Base-by-base conservation (phyloP, 805 yeast genomes). In the Candida maris region DNA sequence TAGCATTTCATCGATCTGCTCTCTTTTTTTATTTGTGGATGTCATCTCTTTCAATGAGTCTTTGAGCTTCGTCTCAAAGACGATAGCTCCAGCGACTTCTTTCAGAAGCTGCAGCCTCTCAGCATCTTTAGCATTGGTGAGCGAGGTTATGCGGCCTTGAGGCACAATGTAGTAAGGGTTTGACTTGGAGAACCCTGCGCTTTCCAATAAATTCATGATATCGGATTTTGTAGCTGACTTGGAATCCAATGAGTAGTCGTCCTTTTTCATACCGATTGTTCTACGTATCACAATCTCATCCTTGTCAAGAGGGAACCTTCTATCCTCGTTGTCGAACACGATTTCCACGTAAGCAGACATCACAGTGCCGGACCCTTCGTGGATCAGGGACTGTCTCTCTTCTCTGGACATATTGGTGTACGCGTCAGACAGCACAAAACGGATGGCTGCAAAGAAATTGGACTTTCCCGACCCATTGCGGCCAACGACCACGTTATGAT, bases 101-200 rank as follows among this genome's bases (percentile, higher is more conserved):
- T 91, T 88, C 48, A 93, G 65, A 26, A 89, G 64, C 23, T 75
- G 71, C 34, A 91, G 67, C 42, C 97, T 74, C 54, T 89, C 96
- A 3, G 75, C 54, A 54, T 88, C 96, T 49, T 85, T 85, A 0
- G 96, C 91, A 54, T 87, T 87, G 0, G 97, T 91, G 41, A 93
- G 68, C 0, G 85, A 72, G 1, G 96, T 83, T 49, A 93, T 86
- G 49, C 85, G 72, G 15, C 98, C 98, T 61, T 93, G 98, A 1
- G 98, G 97, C 4, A 93, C 97, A 48, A 93, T 91, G 57, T 91
- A 91, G 60, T 89, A 91, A 1, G 97, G 96, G 46, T 88, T 89
- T 5, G 87, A 78, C 42, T 84, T 73, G 0, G 95, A 84, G 54
- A 93, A 87, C 0, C 98, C 98, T 0, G 96, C 95, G 52, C 85